phyloP scores from a whole-genome alignment of 2,329 filamentous ascomycete species.

The Aspergillus sp. region DNA sequence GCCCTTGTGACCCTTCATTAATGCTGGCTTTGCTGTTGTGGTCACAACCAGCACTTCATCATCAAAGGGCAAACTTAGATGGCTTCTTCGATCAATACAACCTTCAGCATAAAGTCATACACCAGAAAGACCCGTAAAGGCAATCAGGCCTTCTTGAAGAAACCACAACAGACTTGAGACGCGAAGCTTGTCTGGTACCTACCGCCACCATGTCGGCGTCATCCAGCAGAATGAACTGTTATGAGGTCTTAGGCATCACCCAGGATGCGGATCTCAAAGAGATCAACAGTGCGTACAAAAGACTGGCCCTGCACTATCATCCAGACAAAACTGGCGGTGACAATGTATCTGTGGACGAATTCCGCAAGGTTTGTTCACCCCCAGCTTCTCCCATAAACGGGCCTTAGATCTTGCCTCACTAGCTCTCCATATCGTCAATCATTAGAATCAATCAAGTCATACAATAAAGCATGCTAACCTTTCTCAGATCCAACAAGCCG shows the following conservation, averaged over 20 bases:
- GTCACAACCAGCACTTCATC: no score
- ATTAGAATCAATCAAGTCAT: not conserved
- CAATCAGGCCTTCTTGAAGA: no score
- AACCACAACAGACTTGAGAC: not conserved
- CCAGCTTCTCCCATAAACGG: not conserved
- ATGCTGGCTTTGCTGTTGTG: no score
- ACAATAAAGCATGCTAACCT: not conserved
- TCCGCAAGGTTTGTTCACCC: conserved; percentile 21
- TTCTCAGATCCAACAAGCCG: conserved; percentile 30
- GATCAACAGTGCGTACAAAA: conserved; percentile 34
- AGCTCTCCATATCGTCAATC: not conserved
- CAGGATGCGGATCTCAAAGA: conserved; percentile 25
- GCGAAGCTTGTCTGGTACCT: not conserved
- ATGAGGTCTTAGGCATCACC: conserved; percentile 26
- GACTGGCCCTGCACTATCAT: conserved; percentile 32
- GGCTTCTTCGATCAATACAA: no score
- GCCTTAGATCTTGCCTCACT: not conserved
- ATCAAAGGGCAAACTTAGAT: no score
- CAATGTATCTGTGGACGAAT: conserved; percentile 11
- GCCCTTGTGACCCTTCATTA: no score
- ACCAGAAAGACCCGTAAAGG: no score
- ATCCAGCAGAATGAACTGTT: conserved; percentile 22
- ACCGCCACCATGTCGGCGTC: conserved; percentile 3
- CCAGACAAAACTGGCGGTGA: conserved; percentile 29
- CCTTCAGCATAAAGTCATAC: no score